Evolutionary conservation across 1,139 yeast species (phyloP).

Genomic region (Hanseniaspora sp.): DNA sequence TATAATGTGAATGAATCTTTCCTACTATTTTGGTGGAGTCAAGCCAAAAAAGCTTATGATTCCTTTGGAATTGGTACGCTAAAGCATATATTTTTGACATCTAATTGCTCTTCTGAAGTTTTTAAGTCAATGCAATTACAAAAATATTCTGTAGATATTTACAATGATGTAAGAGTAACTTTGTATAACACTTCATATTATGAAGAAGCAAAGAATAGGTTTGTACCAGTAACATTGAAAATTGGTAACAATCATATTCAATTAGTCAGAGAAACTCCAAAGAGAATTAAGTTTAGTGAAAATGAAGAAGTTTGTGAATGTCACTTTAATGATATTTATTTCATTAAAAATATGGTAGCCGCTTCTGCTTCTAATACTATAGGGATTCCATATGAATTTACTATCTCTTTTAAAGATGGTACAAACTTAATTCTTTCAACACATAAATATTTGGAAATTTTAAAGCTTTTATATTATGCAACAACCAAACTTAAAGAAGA

Average conservation of each 20-base stretch:
- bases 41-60: conserved; percentile 19
- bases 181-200: conserved; percentile 32
- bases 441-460: conserved; percentile 53
- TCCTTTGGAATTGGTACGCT: conserved; percentile 20
- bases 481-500: conserved; percentile 40
- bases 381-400: conserved; percentile 46
- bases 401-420: conserved; percentile 42
- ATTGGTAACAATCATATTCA: conserved; percentile 65
- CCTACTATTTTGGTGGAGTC: conserved; percentile 31
- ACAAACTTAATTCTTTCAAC: conserved; percentile 44
- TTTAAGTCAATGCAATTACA: conserved; percentile 43
- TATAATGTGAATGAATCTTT: conserved; percentile 48
- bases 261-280: conserved; percentile 36
- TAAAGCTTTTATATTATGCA: conserved; percentile 58
- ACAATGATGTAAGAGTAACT: conserved; percentile 48
- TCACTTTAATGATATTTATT: conserved; percentile 44
- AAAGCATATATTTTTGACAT: conserved; percentile 32
- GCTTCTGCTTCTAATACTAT: conserved; percentile 44
- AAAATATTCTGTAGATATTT: conserved; percentile 30
- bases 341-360: conserved; percentile 41
- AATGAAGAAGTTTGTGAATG: conserved; percentile 21
- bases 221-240: conserved; percentile 48
- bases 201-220: conserved; percentile 34
- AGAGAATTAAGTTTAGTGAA: conserved; percentile 31
- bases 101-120: conserved; percentile 40